Evolutionary conservation across 768 basidiomycete genomes (phyloP).

Genomic region (Rhizopogon vinicolor): DNA sequence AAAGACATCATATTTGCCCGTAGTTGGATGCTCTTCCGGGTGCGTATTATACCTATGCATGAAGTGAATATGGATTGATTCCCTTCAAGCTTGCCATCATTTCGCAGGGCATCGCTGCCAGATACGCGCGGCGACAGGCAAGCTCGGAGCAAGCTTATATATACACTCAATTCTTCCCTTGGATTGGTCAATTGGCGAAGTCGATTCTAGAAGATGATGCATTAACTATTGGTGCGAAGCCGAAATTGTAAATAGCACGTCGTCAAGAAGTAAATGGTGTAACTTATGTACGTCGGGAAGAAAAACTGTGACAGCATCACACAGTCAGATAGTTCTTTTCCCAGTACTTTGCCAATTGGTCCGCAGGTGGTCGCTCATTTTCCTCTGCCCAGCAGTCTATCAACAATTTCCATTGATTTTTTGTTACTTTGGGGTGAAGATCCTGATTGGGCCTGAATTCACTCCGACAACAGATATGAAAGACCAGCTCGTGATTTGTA

Average conservation of each 20-base stretch:
- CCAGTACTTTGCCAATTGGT: neutral
- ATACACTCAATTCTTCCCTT: slow-evolving; percentile 43
- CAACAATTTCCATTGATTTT: neutral
- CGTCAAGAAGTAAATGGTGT: neutral
- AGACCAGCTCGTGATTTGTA: neutral
- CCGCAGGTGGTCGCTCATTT: neutral
- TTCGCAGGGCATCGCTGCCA: slow-evolving; percentile 85
- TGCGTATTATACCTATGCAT: slow-evolving; percentile 25
- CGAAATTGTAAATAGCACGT: slow-evolving; percentile 21
- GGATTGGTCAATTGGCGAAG: slow-evolving; percentile 62
- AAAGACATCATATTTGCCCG: slow-evolving; percentile 73
- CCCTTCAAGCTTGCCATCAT: slow-evolving; percentile 65
- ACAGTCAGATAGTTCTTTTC: neutral
- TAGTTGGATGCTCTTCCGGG: slow-evolving; percentile 84
- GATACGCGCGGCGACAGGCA: slow-evolving; percentile 80
- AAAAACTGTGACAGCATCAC: neutral
- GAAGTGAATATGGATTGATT: slow-evolving; percentile 1
- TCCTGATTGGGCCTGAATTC: neutral
- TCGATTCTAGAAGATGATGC: slow-evolving; percentile 54
- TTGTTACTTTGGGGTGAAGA: neutral
- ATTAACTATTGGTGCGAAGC: slow-evolving; percentile 13
- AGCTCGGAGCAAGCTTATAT: slow-evolving; percentile 74
- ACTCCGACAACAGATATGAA: neutral
- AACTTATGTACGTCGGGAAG: neutral
- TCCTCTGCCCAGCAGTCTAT: neutral